phyloP scores from a whole-genome alignment of 2,329 filamentous ascomycete species.

The Diaporthe citrichinensis region DNA sequence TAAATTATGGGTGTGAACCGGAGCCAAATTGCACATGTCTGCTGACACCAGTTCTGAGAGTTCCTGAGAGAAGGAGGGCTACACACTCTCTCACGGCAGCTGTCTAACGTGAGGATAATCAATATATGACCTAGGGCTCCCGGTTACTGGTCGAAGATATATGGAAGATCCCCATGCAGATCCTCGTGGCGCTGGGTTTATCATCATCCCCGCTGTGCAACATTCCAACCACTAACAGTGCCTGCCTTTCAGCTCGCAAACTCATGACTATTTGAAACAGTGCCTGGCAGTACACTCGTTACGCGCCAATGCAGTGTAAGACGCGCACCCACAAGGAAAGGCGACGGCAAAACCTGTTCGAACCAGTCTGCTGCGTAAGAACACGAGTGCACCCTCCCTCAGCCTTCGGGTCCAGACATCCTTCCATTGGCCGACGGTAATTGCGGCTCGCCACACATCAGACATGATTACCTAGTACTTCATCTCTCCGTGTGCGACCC shows the following conservation, averaged over 20 bases:
- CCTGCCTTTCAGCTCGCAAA: constrained; percentile 23
- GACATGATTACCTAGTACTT: constrained; percentile 18
- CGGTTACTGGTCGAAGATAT: not conserved
- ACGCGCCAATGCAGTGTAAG: constrained; percentile 15
- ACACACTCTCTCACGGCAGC: not conserved
- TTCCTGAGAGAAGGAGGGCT: not conserved
- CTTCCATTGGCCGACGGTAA: constrained; percentile 37
- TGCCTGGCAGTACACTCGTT: constrained; percentile 33
- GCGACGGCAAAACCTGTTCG: not conserved
- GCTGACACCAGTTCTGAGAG: not conserved
- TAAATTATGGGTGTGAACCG: not conserved
- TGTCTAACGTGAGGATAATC: not conserved
- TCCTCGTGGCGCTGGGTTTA: constrained; percentile 24
- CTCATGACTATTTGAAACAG: constrained; percentile 19
- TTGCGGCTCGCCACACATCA: constrained; percentile 40
- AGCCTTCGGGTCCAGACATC: constrained; percentile 34
- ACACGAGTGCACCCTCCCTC: constrained; percentile 8
- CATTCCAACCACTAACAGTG: not conserved
- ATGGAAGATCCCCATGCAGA: constrained; percentile 17
- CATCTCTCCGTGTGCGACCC: constrained; percentile 31
- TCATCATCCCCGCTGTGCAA: not conserved
- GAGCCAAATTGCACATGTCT: not conserved
- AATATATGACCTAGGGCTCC: not conserved
- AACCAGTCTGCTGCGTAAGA: not conserved
- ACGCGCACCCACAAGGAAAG: not conserved